These are phyloP conservation scores for Plectosphaerella plurivora DNA, from an alignment of 2,329 filamentous ascomycete species.

Conservation along the genomic window DNA sequence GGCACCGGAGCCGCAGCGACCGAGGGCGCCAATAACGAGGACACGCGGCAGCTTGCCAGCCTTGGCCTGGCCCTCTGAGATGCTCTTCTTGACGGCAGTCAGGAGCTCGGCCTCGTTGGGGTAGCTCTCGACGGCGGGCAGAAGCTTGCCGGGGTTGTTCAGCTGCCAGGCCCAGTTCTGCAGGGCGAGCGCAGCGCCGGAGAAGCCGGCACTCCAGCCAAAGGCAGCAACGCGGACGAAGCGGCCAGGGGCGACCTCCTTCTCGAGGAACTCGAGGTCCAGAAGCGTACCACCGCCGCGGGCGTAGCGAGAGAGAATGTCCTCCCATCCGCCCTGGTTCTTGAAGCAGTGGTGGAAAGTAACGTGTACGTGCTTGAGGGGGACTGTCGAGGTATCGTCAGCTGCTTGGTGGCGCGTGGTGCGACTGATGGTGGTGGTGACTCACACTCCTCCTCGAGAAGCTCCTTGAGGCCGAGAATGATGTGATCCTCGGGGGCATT, in stretches of 20 bases:
- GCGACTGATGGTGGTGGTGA: slow-evolving; percentile 5
- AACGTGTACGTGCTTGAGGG: slow-evolving; percentile 68
- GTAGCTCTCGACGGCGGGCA: slow-evolving; percentile 64
- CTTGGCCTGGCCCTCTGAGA: slow-evolving; percentile 63
- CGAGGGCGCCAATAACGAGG: slow-evolving; percentile 80
- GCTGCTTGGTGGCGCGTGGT: neutral
- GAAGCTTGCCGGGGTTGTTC: slow-evolving; percentile 60
- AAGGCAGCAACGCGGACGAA: slow-evolving; percentile 61
- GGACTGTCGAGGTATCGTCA: slow-evolving; percentile 30
- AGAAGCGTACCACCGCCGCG: slow-evolving; percentile 72
- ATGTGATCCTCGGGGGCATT: slow-evolving; percentile 64
- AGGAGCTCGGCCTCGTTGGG: slow-evolving; percentile 72
- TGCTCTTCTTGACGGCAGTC: slow-evolving; percentile 65
- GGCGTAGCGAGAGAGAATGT: slow-evolving; percentile 74
- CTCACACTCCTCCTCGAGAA: slow-evolving; percentile 64
- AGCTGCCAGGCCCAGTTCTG: slow-evolving; percentile 84
- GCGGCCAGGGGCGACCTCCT: slow-evolving; percentile 55
- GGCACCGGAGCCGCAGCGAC: slow-evolving; percentile 80
- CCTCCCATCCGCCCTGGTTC: slow-evolving; percentile 72
- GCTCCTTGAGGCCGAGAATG: slow-evolving; percentile 74
- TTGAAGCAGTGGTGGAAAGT: slow-evolving; percentile 72
- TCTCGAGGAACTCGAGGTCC: slow-evolving; percentile 82
- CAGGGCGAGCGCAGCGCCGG: slow-evolving; percentile 67
- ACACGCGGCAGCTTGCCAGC: slow-evolving; percentile 65
- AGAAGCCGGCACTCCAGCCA: slow-evolving; percentile 72